Percentiles rank a stretch among this genome's conserved stretches.
These are phyloP conservation scores for Echites panduratus DNA, from an alignment of 257 asterid species.

Conservation along the genomic window DNA sequence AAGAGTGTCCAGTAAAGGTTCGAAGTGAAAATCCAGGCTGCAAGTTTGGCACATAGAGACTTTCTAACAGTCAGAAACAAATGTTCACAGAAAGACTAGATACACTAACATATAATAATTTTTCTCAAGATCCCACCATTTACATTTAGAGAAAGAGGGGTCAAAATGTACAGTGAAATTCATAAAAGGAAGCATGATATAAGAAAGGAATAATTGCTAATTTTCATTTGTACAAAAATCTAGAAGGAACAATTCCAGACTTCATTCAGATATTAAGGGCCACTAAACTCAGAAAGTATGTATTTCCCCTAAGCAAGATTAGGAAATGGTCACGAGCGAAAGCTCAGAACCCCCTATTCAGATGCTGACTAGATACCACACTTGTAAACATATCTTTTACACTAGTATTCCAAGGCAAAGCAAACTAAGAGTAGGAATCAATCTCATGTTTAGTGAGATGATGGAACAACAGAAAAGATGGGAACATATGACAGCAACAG, in stretches of 20 bases:
- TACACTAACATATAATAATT: neutral
- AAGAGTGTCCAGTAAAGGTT: slow-evolving; percentile 81
- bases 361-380: neutral
- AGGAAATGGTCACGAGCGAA: neutral
- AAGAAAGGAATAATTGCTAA: neutral
- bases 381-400: neutral
- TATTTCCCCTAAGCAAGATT: neutral
- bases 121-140: neutral
- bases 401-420: neutral
- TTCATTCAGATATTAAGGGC: neutral
- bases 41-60: neutral
- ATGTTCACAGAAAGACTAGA: neutral
- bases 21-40: slow-evolving; percentile 87
- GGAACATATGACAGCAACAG: neutral
- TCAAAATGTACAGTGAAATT: neutral
- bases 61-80: neutral
- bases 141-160: neutral
- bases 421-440: neutral
- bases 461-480: neutral
- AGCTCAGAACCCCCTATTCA: neutral
- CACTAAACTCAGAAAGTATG: neutral
- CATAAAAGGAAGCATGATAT: neutral
- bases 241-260: neutral
- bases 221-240: neutral
- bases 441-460: neutral